phyloP scores from a whole-genome alignment of 2,329 filamentous ascomycete genomes.

The Teratosphaeria nubilosa region DNA sequence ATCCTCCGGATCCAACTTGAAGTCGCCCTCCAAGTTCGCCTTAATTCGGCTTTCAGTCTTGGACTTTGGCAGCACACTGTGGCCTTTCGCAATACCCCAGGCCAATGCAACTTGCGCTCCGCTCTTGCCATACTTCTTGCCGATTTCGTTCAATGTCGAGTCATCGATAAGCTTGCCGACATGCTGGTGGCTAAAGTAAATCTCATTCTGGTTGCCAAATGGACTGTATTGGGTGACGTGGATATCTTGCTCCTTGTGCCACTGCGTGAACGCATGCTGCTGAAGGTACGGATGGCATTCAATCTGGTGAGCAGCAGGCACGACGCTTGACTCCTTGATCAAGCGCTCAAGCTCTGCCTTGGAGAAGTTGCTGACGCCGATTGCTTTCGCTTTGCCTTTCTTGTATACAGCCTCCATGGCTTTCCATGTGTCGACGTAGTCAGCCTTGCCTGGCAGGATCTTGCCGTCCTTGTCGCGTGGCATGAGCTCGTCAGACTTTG shows the following conservation, averaged over 20 bases:
- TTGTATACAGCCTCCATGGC: conserved; percentile 28
- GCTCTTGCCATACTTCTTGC: conserved; percentile 42
- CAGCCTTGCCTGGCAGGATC: conserved; percentile 32
- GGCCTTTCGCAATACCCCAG: conserved; percentile 43
- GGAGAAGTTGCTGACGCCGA: conserved; percentile 45
- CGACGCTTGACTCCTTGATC: conserved; percentile 33
- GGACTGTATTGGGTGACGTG: conserved; percentile 47
- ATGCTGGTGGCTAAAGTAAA: conserved; percentile 36
- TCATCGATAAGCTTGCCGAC: conserved; percentile 43
- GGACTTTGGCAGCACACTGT: conserved; percentile 43
- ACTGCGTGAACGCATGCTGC: conserved; percentile 39
- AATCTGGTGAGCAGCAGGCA: conserved; percentile 34
- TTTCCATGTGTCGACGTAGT: conserved; percentile 44
- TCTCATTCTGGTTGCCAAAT: conserved; percentile 44
- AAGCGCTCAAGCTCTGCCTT: conserved; percentile 39
- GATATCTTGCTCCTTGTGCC: conserved; percentile 40
- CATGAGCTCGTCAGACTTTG: conserved; percentile 36
- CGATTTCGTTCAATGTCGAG: conserved; percentile 39
- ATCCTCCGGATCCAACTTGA: conserved; percentile 49
- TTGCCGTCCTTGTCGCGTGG: conserved; percentile 38
- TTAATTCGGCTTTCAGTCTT: conserved; percentile 31
- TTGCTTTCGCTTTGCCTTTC: conserved; percentile 35
- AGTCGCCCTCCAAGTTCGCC: conserved; percentile 37
- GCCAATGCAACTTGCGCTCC: conserved; percentile 44
- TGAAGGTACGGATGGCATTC: conserved; percentile 46